These are phyloP conservation scores for Stachybotrys elegans DNA, from an alignment of 2,329 filamentous ascomycete species.

Conservation along the genomic window DNA sequence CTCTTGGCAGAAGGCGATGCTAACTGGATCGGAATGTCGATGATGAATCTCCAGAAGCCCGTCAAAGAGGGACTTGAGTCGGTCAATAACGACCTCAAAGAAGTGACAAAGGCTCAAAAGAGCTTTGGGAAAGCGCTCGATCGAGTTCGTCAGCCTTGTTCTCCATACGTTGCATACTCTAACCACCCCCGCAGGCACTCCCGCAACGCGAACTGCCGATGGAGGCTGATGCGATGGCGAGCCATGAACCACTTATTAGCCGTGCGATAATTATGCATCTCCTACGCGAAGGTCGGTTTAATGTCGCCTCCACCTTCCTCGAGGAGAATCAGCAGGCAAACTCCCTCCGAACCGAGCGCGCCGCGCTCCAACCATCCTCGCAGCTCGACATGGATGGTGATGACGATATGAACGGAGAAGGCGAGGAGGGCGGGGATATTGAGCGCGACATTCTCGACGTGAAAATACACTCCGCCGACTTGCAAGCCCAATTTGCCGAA, in stretches of 20 bases:
- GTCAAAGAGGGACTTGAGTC: slow-evolving; percentile 76
- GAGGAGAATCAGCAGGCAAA: slow-evolving; percentile 48
- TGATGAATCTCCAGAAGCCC: slow-evolving; percentile 82
- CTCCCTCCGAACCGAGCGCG: slow-evolving; percentile 25
- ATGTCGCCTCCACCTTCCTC: slow-evolving; percentile 80
- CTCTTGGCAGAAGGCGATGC: slow-evolving; percentile 24
- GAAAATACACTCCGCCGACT: slow-evolving; percentile 34
- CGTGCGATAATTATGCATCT: slow-evolving; percentile 95
- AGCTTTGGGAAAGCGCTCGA: slow-evolving; percentile 83
- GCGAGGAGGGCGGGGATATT: slow-evolving; percentile 12
- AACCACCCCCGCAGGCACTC: too few species aligned
- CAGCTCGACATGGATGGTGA: slow-evolving; percentile 25
- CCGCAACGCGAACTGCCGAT: slow-evolving; percentile 61
- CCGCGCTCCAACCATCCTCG: slow-evolving; percentile 10
- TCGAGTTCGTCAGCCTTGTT: slow-evolving; percentile 48
- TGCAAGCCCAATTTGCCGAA: slow-evolving; percentile 76
- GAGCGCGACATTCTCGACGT: slow-evolving; percentile 16
- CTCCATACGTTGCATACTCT: not conserved
- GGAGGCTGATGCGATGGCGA: slow-evolving; percentile 74
- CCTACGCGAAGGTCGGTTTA: slow-evolving; percentile 88
- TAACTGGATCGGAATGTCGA: slow-evolving; percentile 63
- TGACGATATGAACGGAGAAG: slow-evolving; percentile 24
- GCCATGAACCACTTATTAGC: slow-evolving; percentile 75
- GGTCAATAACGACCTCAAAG: slow-evolving; percentile 76
- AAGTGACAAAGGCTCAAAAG: slow-evolving; percentile 75